Percentiles rank a stretch among this genome's conserved stretches.
phyloP scores from a whole-genome alignment of 805 yeast genomes.

The Teunomyces atbi region DNA sequence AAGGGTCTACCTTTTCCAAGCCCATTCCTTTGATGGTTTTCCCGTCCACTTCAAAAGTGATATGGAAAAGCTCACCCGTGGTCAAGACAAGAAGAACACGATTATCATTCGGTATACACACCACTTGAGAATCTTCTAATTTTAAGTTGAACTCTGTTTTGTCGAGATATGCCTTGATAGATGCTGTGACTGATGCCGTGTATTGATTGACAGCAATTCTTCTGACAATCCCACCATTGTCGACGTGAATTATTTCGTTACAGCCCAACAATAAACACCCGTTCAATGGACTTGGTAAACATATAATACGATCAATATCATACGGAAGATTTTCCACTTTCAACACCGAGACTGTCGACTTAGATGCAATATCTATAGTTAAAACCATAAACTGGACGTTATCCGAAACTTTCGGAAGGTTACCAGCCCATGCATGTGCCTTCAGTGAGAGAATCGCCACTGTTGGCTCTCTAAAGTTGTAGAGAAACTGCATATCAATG shows the following conservation, averaged over 20 bases:
- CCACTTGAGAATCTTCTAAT: conserved; percentile 51
- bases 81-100: conserved; percentile 30
- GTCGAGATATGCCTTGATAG: conserved; percentile 41
- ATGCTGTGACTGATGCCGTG: conserved; percentile 37
- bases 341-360: conserved; percentile 64
- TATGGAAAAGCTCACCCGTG: conserved; percentile 33
- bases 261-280: conserved; percentile 73
- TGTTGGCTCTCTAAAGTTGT: conserved; percentile 81
- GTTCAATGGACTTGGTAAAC: conserved; percentile 63
- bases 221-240: conserved; percentile 67
- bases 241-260: conserved; percentile 75
- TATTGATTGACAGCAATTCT: conserved; percentile 63
- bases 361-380: conserved; percentile 61
- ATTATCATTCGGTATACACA: conserved; percentile 35
- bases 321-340: conserved; percentile 67
- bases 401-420: conserved; percentile 58
- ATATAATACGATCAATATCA: conserved; percentile 63
- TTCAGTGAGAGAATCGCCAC: conserved; percentile 61
- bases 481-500: conserved; percentile 67
- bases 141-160: conserved; percentile 49
- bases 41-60: conserved; percentile 42
- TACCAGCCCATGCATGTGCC: conserved; percentile 75
- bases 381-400: conserved; percentile 59
- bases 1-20: conserved; percentile 30
- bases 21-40: conserved; percentile 36